Base-by-base conservation (phyloP, 1,139 yeast genomes). In the Protomyces macrosporus region DNA sequence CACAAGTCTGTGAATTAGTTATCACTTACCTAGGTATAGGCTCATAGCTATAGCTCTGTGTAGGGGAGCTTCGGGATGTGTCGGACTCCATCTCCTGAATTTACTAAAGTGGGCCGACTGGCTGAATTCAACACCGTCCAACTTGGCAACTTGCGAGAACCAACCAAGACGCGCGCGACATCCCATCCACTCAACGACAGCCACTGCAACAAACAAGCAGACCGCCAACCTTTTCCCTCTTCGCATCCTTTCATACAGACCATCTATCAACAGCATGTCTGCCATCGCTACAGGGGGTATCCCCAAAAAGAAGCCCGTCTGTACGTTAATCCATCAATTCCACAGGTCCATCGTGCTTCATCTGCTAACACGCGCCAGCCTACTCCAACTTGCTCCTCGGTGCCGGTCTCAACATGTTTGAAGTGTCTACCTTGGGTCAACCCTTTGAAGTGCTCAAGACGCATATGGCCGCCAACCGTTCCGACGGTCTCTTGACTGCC, bases 401-500 rank as follows among this genome's bases (percentile, higher is more conserved):
- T 67, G 98, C 98, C 0, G 96, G 91, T 45, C 81, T 93, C 70
- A 93, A 91, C 78, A 75, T 93, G 80, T 88, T 90, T 64, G 98
- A 93, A 75, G 98, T 86, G 60, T 88, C 97, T 68, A 87, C 97
- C 10, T 81, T 93, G 70, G 98, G 98, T 63, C 98, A 93, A 76
- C 98, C 98, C 10, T 80, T 93, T 68, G 98, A 93, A 78, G 98
- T 93, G 66, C 81, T 84, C 74, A 93, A 74, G 79, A 93, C 98
- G 66, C 95, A 98, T 37, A 91, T 93, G 96, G 98, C 98, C 40
- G 98, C 98, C 66, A 90, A 93, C 78, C 82, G 98, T 74, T 78
- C 81, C 52, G 80, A 93, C 67, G 75, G 85, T 6, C 79, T 93
- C 69, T 71, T 83, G 12, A 85, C 84, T 69, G 89, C 97, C 34